phyloP scores from a whole-genome alignment of 2,329 filamentous ascomycete genomes.

The Lojkania enalia region DNA sequence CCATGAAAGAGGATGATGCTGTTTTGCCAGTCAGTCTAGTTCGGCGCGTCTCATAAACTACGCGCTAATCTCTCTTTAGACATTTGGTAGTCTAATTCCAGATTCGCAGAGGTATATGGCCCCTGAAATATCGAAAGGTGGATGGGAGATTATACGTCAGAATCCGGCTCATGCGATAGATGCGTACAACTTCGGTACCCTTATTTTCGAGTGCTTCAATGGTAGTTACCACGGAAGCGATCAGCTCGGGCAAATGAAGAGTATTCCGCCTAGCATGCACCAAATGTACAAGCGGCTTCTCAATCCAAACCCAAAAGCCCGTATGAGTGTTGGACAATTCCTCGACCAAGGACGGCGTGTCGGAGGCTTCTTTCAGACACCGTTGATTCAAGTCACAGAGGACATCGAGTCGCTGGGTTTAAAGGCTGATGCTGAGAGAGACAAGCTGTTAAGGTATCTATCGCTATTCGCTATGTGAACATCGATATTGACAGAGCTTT shows the following conservation, averaged over 20 bases:
- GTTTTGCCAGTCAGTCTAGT: conserved; percentile 74
- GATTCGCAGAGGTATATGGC: conserved; percentile 83
- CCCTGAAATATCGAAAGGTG: conserved; percentile 80
- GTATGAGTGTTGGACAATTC: conserved; percentile 82
- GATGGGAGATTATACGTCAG: conserved; percentile 91
- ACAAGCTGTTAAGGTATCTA: conserved; percentile 73
- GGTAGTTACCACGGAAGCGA: conserved; percentile 75
- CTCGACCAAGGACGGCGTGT: conserved; percentile 82
- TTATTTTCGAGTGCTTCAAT: conserved; percentile 92
- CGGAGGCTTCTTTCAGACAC: conserved; percentile 89
- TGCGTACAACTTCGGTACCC: conserved; percentile 79
- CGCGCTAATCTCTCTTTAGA: conserved; percentile 54
- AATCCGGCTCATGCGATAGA: conserved; percentile 81
- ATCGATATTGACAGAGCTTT: conserved; percentile 15
- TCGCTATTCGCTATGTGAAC: neutral
- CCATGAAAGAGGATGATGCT: conserved; percentile 92
- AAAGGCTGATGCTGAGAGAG: conserved; percentile 81
- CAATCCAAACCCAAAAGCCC: conserved; percentile 85
- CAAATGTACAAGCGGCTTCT: conserved; percentile 87
- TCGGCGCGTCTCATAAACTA: neutral
- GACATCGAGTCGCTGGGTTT: conserved; percentile 91
- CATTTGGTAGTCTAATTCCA: conserved; percentile 82
- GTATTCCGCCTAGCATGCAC: conserved; percentile 85
- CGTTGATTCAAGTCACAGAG: conserved; percentile 88
- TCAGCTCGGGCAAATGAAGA: conserved; percentile 82